Evolutionary conservation across 768 basidiomycete species (phyloP).

Genomic region (Ramaria sp.): DNA sequence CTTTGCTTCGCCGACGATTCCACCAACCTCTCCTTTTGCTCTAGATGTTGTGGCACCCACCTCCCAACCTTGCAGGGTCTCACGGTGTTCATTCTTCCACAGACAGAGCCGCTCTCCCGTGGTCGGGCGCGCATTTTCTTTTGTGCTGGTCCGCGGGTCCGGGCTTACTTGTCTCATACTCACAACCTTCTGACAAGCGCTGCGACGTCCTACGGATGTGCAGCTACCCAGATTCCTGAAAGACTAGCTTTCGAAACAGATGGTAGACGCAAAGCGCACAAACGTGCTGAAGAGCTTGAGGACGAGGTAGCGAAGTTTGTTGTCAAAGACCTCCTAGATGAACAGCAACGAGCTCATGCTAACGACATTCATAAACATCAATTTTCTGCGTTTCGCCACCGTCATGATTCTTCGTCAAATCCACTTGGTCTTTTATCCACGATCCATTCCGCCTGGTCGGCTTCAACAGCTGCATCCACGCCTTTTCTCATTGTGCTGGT

Average conservation of each 20-base stretch:
- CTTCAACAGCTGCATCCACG: conserved; percentile 15
- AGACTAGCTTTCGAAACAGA: conserved; percentile 59
- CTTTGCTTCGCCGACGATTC: conserved; percentile 7
- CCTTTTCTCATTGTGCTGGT: conserved; percentile 44
- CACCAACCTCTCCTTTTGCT: not conserved
- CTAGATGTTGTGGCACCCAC: conserved; percentile 78
- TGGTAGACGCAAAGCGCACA: conserved; percentile 54
- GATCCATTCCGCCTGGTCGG: conserved; percentile 34
- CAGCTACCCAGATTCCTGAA: conserved; percentile 53
- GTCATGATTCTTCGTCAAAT: conserved; percentile 43
- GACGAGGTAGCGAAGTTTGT: conserved; percentile 45
- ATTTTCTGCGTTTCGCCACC: conserved; percentile 6
- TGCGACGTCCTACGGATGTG: conserved; percentile 56
- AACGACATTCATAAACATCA: conserved; percentile 11
- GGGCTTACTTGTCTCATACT: conserved; percentile 46
- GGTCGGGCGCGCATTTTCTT: conserved; percentile 68
- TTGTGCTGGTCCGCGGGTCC: conserved; percentile 68
- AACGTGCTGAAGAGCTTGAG: conserved; percentile 61
- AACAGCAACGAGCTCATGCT: conserved; percentile 20
- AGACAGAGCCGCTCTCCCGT: conserved; percentile 56
- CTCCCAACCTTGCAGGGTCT: conserved; percentile 65
- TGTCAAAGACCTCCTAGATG: conserved; percentile 30
- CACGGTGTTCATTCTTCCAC: conserved; percentile 59
- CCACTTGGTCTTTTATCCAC: conserved; percentile 50
- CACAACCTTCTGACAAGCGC: conserved; percentile 46